Percentiles rank a stretch among this genome's conserved stretches.
Conservation (phyloP, 192 early-diverging fungal genomes). For the Haplosporangium gracile region DNA sequence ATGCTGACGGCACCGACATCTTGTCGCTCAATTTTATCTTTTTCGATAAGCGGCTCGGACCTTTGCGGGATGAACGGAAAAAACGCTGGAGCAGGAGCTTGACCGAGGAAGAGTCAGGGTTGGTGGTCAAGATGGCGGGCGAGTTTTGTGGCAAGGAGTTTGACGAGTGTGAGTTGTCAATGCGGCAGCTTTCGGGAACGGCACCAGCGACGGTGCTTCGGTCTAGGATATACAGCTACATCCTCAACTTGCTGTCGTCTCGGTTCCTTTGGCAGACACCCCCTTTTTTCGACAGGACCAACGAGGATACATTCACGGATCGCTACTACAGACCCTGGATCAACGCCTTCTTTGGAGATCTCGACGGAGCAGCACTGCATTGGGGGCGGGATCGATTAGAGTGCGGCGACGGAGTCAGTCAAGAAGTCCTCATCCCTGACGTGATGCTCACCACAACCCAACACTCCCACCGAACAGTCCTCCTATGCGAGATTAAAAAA, state of each 20-base stretch:
- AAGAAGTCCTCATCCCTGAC: not conserved
- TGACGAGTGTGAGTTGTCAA: conserved; percentile 4
- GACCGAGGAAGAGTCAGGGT: not conserved
- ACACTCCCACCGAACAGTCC: not conserved
- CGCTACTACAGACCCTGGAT: conserved; percentile 2
- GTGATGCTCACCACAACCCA: conserved; percentile 8
- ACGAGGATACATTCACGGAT: conserved; percentile 5
- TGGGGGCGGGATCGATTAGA: not conserved
- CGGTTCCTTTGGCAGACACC: conserved; percentile 4
- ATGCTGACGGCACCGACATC: not conserved
- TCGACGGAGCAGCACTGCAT: not conserved
- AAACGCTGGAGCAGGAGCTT: not conserved
- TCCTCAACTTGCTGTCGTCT: conserved; percentile 5
- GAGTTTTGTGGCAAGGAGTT: not conserved
- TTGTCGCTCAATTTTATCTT: conserved; percentile 2
- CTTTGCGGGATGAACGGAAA: not conserved
- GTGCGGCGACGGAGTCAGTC: not conserved
- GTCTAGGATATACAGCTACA: not conserved
- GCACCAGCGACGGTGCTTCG: not conserved
- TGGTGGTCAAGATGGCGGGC: not conserved
- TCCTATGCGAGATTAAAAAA: conserved; percentile 8
- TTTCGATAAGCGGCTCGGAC: not conserved
- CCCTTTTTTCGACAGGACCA: not conserved
- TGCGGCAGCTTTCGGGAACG: not conserved
- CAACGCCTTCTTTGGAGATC: conserved; percentile 12